Percentiles rank a stretch among this genome's conserved stretches.
Evolutionary conservation across 2,329 filamentous ascomycete genomes (phyloP).

Genomic region (Exophiala viscosa): DNA sequence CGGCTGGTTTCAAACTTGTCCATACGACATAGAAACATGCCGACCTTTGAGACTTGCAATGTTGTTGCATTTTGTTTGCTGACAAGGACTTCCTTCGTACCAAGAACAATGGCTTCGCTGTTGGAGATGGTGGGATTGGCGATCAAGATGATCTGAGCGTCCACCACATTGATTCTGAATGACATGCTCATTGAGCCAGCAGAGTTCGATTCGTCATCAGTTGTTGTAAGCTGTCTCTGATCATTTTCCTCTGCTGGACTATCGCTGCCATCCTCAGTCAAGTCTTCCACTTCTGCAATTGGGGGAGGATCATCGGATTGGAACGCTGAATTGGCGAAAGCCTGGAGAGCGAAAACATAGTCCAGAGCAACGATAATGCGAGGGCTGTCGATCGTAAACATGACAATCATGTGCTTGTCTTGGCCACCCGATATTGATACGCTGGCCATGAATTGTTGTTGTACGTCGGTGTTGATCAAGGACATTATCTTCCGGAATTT

Average conservation of each 20-base stretch:
- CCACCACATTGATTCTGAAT: slow-evolving; percentile 89
- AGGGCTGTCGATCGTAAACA: slow-evolving; percentile 92
- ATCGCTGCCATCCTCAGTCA: slow-evolving; percentile 46
- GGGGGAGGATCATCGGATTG: slow-evolving; percentile 54
- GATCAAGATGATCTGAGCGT: slow-evolving; percentile 93
- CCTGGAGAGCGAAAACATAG: slow-evolving; percentile 85
- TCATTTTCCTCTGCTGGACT: slow-evolving; percentile 35
- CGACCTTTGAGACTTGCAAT: slow-evolving; percentile 86
- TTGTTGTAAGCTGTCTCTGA: slow-evolving; percentile 35
- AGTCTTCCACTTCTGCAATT: slow-evolving; percentile 34
- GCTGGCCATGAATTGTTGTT: slow-evolving; percentile 96
- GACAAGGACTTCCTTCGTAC: slow-evolving; percentile 86
- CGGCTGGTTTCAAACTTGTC: slow-evolving; percentile 90
- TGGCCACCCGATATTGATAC: slow-evolving; percentile 84
- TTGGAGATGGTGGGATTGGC: slow-evolving; percentile 86
- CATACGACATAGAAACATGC: slow-evolving; percentile 99
- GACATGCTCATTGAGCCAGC: slow-evolving; percentile 64
- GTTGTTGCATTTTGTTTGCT: slow-evolving; percentile 93
- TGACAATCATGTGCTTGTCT: slow-evolving; percentile 77
- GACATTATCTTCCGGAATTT: slow-evolving; percentile 99
- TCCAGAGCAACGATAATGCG: slow-evolving; percentile 92
- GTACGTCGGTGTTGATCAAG: slow-evolving; percentile 84
- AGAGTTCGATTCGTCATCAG: slow-evolving; percentile 32
- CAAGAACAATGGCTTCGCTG: slow-evolving; percentile 92
- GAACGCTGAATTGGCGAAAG: slow-evolving; percentile 71